Evolutionary conservation across 2,329 filamentous ascomycete species (phyloP).

Genomic region (Venturia pyrina): DNA sequence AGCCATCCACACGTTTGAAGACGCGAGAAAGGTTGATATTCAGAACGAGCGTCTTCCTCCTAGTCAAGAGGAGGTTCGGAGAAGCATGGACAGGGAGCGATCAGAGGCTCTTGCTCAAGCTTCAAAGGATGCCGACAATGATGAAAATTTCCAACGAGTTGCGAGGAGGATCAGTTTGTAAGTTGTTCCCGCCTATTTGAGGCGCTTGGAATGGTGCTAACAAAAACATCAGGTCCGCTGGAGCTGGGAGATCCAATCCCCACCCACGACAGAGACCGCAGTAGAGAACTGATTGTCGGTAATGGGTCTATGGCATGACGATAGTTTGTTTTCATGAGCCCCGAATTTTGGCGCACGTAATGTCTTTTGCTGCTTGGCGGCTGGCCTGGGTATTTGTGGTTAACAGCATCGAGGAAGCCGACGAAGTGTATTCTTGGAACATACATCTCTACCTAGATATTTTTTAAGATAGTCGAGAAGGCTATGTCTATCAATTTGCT

Average conservation of each 20-base stretch:
- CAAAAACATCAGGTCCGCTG: neutral
- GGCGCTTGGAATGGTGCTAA: neutral
- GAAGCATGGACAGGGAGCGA: slow-evolving; percentile 71
- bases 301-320: neutral
- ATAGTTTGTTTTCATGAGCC: slow-evolving; percentile 2
- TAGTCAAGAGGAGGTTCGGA: slow-evolving; percentile 80
- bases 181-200: slow-evolving; percentile 31
- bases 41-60: slow-evolving; percentile 94
- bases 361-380: neutral
- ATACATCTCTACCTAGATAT: slow-evolving; percentile 5
- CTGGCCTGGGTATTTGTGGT: neutral
- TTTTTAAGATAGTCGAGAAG: neutral
- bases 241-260: neutral
- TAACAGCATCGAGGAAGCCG: neutral
- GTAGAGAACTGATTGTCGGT: neutral
- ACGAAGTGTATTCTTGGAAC: neutral
- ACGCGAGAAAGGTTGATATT: slow-evolving; percentile 90
- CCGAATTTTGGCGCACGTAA: neutral
- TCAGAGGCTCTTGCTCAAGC: slow-evolving; percentile 79
- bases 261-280: slow-evolving; percentile 1
- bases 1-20: slow-evolving; percentile 92
- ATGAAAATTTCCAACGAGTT: slow-evolving; percentile 74
- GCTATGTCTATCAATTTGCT: neutral
- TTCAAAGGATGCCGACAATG: slow-evolving; percentile 80
- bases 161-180: slow-evolving; percentile 94